A percentile compares a stretch with the other conserved stretches of the same genome.
phyloP scores from a whole-genome alignment of 2,329 filamentous ascomycete species.

The Calonectria naviculata region DNA sequence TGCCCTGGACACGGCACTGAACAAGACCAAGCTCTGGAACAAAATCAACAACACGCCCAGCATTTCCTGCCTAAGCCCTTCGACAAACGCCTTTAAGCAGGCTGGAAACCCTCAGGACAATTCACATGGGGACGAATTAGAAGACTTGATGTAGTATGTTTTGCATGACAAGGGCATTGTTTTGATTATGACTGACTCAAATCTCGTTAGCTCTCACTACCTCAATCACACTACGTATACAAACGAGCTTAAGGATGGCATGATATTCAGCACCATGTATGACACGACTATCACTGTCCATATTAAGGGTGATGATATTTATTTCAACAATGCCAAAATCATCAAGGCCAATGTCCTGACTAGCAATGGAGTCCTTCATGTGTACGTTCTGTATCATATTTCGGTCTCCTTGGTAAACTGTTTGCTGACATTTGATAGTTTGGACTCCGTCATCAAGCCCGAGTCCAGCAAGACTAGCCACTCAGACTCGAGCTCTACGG shows the following conservation, averaged over 20 bases:
- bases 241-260: conserved; percentile 27
- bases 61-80: conserved; percentile 35
- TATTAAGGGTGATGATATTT: conserved; percentile 29
- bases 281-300: conserved; percentile 24
- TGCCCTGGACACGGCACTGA: conserved; percentile 23
- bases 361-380: conserved; percentile 35
- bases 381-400: conserved; percentile 14
- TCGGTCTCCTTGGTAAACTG: background rate
- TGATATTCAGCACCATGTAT: conserved; percentile 28
- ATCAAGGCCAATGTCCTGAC: conserved; percentile 34
- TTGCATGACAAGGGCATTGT: no score
- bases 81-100: conserved; percentile 27
- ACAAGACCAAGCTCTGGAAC: conserved; percentile 27
- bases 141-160: conserved; percentile 25
- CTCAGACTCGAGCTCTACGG: background rate
- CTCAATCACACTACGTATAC: conserved; percentile 34
- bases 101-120: conserved; percentile 26
- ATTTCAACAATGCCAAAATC: conserved; percentile 37
- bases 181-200: background rate
- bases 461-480: conserved; percentile 5
- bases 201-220: conserved; percentile 23
- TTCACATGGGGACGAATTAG: conserved; percentile 20
- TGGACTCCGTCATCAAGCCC: conserved; percentile 11
- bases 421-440: background rate
- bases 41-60: conserved; percentile 27